Conservation (phyloP, 768 basidiomycete species). For the Termitomyces sp. region DNA sequence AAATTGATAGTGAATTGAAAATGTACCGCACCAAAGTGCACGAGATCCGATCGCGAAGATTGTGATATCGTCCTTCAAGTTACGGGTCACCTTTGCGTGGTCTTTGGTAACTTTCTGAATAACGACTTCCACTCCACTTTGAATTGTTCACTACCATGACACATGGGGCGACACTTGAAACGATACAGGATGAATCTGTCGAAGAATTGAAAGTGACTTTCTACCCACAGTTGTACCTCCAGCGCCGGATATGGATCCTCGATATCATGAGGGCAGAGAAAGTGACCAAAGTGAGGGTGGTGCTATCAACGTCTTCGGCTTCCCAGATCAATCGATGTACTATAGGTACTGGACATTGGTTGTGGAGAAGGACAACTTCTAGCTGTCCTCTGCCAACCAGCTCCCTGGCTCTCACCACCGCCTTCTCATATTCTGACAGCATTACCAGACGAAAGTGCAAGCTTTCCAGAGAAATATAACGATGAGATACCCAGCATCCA, state of each 20-base stretch:
- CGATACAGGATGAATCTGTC: slow-evolving; percentile 10
- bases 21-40: background rate
- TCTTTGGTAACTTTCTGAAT: background rate
- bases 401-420: slow-evolving; percentile 57
- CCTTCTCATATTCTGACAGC: slow-evolving; percentile 23
- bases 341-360: slow-evolving; percentile 74
- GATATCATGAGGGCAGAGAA: slow-evolving; percentile 52
- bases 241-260: slow-evolving; percentile 69
- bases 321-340: background rate
- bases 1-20: background rate
- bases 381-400: slow-evolving; percentile 62
- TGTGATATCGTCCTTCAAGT: background rate
- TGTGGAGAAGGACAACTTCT: slow-evolving; percentile 82
- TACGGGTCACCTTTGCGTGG: no score
- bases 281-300: slow-evolving; percentile 41
- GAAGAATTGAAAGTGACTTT: slow-evolving; percentile 53
- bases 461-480: slow-evolving; percentile 23
- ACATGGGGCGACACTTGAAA: slow-evolving; percentile 1
- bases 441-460: slow-evolving; percentile 7
- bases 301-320: background rate
- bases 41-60: background rate
- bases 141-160: slow-evolving; percentile 1
- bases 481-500: slow-evolving; percentile 55
- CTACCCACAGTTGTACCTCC: slow-evolving; percentile 60
- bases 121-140: background rate